Percentiles rank a stretch among this genome's conserved stretches.
Evolutionary conservation across 108 stramenopile genomes (phyloP).

Genomic region (Craspedostauros australis): DNA sequence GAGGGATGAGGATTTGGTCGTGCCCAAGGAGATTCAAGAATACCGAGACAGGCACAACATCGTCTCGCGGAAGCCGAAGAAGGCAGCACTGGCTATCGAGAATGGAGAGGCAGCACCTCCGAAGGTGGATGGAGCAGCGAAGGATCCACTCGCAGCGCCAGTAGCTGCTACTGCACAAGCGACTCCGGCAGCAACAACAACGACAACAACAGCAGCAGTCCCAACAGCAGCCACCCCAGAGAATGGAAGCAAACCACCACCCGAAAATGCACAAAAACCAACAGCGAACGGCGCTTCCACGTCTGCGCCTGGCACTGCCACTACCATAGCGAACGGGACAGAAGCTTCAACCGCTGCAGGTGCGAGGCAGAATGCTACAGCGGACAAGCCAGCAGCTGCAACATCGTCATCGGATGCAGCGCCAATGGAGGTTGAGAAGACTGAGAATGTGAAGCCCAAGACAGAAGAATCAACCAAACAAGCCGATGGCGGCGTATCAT

Average conservation of each 20-base stretch:
- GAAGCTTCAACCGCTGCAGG: too few relatives aligned
- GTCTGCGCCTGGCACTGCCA: too few relatives aligned
- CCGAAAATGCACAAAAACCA: slow-evolving; percentile 13
- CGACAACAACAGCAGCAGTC: too few relatives aligned
- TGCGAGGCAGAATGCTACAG: not conserved
- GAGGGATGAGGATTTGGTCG: slow-evolving; percentile 62
- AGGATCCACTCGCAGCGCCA: too few relatives aligned
- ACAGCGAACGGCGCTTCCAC: too few relatives aligned
- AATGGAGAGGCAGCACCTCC: too few relatives aligned
- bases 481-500: not conserved
- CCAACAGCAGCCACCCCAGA: too few relatives aligned
- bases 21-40: slow-evolving; percentile 73
- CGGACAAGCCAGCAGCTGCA: not conserved
- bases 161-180: too few relatives aligned
- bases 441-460: not conserved
- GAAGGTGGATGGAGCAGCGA: too few relatives aligned
- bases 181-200: not conserved
- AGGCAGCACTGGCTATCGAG: not conserved
- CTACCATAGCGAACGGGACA: too few relatives aligned
- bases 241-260: not conserved
- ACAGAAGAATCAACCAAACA: not conserved
- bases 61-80: slow-evolving; percentile 9
- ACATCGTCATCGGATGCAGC: slow-evolving; percentile 5
- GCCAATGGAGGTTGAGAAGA: slow-evolving; percentile 6
- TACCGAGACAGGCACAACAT: slow-evolving; percentile 60